phyloP scores from a whole-genome alignment of 768 basidiomycete genomes.

The Kwoniella dendrophila region DNA sequence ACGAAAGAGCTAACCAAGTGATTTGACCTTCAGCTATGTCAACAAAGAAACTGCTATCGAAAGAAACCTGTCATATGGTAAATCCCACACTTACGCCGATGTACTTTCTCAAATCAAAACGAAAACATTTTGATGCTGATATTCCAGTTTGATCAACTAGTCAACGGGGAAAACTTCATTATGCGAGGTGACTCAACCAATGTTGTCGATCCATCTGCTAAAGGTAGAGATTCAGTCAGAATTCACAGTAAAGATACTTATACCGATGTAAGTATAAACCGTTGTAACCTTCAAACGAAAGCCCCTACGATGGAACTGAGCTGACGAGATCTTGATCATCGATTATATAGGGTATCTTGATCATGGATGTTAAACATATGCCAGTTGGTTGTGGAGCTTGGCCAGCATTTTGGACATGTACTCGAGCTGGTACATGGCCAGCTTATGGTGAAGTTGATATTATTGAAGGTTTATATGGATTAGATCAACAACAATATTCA shows the following conservation, averaged over 20 bases:
- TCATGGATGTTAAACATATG: constrained; percentile 24
- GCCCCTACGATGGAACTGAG: neutral
- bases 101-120: neutral
- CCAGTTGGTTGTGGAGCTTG: constrained; percentile 17
- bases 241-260: constrained; percentile 24
- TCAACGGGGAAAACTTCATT: constrained; percentile 13
- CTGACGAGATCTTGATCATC: too few species aligned
- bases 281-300: neutral
- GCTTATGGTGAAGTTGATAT: constrained; percentile 56
- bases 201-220: constrained; percentile 10
- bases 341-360: constrained; percentile 22
- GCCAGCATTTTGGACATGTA: constrained; percentile 24
- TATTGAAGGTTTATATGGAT: constrained; percentile 58
- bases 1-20: too few species aligned
- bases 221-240: constrained; percentile 24
- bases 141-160: neutral
- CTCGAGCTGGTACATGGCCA: constrained; percentile 31
- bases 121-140: neutral
- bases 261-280: constrained; percentile 15
- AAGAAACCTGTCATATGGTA: constrained; percentile 14
- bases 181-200: constrained; percentile 20
- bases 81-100: neutral
- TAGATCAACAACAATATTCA: constrained; percentile 25
- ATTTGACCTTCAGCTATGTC: constrained; percentile 11
- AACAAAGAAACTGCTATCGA: constrained; percentile 12